Conservation (phyloP, 73 alveolate genomes). For the Symbiodinium pilosum region DNA sequence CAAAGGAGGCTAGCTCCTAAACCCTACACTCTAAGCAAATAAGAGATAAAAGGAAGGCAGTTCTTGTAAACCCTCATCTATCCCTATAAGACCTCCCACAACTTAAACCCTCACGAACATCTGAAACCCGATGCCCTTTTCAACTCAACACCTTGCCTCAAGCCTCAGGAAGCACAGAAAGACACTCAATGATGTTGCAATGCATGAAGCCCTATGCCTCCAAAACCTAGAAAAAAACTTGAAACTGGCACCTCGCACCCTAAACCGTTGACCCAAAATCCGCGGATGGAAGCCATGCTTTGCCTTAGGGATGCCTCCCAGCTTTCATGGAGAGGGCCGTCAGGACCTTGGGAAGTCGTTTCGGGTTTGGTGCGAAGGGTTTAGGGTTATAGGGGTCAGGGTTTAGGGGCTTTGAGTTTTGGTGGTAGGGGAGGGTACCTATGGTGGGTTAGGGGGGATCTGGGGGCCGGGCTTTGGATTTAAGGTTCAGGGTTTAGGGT, state of each 20-base stretch:
- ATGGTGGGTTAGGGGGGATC: neutral
- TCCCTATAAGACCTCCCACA: too few species aligned
- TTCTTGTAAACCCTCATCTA: too few species aligned
- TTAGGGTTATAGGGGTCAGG: neutral
- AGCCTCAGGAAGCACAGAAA: too few species aligned
- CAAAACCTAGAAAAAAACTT: neutral
- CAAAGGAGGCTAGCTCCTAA: too few species aligned
- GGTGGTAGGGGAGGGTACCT: neutral
- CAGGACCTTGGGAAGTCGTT: neutral
- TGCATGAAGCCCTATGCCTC: neutral
- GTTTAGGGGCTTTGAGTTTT: neutral
- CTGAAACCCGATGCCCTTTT: too few species aligned
- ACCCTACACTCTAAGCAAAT: too few species aligned
- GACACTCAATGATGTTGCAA: too few species aligned
- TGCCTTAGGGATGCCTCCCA: constrained; percentile 77
- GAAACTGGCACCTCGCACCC: neutral
- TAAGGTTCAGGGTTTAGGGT: neutral
- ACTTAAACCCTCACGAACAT: too few species aligned
- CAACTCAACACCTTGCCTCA: too few species aligned
- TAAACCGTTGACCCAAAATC: neutral
- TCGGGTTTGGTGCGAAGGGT: neutral
- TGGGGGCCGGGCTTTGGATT: neutral
- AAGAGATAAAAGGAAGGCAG: too few species aligned
- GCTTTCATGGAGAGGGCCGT: constrained; percentile 75
- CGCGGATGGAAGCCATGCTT: neutral